Evolutionary conservation across 306 rosid species (phyloP).

Genomic region (Rosa multiflora): DNA sequence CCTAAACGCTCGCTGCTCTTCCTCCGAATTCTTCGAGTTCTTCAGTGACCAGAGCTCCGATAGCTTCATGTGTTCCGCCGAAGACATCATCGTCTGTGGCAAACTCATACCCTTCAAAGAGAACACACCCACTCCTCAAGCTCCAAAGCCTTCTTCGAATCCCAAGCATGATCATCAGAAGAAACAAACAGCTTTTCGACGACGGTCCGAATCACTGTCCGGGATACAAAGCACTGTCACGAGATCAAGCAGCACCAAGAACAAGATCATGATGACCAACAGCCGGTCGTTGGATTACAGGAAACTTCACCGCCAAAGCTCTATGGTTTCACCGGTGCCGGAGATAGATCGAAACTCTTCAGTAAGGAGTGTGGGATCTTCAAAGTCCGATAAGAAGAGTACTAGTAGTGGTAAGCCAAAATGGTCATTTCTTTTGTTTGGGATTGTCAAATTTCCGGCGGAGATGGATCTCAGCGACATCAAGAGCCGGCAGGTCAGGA

Average conservation of each 20-base stretch:
- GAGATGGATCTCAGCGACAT: slow-evolving; percentile 84
- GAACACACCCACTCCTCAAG: neutral
- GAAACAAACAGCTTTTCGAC: slow-evolving; percentile 21
- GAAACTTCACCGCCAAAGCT: slow-evolving; percentile 32
- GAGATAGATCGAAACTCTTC: slow-evolving; percentile 46
- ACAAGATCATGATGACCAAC: slow-evolving; percentile 43
- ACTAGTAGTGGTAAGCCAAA: slow-evolving; percentile 35
- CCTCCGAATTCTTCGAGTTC: slow-evolving; percentile 51
- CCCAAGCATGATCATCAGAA: neutral
- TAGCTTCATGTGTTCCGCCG: slow-evolving; percentile 49
- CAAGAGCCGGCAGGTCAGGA: slow-evolving; percentile 63
- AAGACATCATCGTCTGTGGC: slow-evolving; percentile 67
- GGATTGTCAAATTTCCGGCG: slow-evolving; percentile 59
- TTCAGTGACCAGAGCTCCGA: slow-evolving; percentile 51
- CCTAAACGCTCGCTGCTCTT: slow-evolving; percentile 25
- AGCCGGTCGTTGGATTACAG: slow-evolving; percentile 57
- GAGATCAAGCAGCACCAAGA: slow-evolving; percentile 51
- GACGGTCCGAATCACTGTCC: slow-evolving; percentile 53
- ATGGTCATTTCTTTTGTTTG: slow-evolving; percentile 71
- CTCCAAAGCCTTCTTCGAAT: neutral
- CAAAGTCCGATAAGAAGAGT: neutral
- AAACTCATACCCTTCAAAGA: slow-evolving; percentile 49
- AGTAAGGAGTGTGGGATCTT: slow-evolving; percentile 20
- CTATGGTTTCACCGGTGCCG: slow-evolving; percentile 20
- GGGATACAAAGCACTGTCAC: slow-evolving; percentile 30